A percentile compares a stretch with the other conserved stretches of the same genome.
These are phyloP conservation scores for Hibiscus mutabilis DNA, from an alignment of 345 rosid genomes.

Conservation along the genomic window DNA sequence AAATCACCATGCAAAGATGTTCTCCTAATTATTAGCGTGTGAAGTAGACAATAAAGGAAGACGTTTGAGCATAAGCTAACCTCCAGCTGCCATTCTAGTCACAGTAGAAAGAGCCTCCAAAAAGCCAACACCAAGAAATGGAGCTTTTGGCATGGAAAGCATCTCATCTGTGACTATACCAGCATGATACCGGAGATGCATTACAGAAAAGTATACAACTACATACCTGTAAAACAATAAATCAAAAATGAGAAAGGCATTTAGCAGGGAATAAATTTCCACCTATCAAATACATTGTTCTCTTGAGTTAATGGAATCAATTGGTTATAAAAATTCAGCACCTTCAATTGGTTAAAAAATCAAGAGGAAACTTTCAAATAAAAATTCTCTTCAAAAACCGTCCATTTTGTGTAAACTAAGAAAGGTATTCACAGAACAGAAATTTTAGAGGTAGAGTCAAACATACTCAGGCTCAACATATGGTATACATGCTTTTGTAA, in stretches of 20 bases:
- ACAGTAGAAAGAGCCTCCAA: slow-evolving; percentile 89
- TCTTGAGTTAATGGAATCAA: background rate
- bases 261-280: background rate
- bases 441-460: background rate
- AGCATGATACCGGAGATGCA: slow-evolving; percentile 67
- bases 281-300: background rate
- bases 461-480: background rate
- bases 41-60: background rate
- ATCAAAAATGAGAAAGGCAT: slow-evolving; percentile 3
- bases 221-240: slow-evolving; percentile 49
- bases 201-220: slow-evolving; percentile 60
- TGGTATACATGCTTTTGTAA: background rate
- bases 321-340: background rate
- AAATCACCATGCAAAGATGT: background rate
- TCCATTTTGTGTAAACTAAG: no score
- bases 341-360: background rate
- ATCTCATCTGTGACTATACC: slow-evolving; percentile 88
- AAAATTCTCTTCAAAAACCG: background rate
- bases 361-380: no score
- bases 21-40: background rate
- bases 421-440: background rate
- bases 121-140: slow-evolving; percentile 64
- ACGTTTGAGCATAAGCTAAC: slow-evolving; percentile 23
- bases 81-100: slow-evolving; percentile 96
- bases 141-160: slow-evolving; percentile 81